Percentiles rank a stretch among this genome's conserved stretches.
Evolutionary conservation across 805 yeast genomes (phyloP).

Genomic region (Pichia rugopelliculosa): DNA sequence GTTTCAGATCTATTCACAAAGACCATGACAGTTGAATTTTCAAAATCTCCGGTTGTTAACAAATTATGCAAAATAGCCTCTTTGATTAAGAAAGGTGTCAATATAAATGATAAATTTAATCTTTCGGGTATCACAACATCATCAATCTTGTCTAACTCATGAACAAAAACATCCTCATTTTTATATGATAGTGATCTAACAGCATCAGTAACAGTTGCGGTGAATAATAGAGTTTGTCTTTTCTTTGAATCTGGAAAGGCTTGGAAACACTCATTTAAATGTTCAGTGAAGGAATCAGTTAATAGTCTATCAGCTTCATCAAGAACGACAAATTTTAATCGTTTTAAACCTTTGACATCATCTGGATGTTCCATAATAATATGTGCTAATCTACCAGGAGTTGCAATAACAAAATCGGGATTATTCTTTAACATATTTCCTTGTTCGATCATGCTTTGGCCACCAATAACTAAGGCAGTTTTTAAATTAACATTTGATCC

Average conservation of each 20-base stretch:
- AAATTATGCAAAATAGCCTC: conserved; percentile 78
- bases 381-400: conserved; percentile 95
- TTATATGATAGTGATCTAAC: conserved; percentile 72
- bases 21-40: conserved; percentile 66
- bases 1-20: conserved; percentile 88
- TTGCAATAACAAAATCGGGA: conserved; percentile 94
- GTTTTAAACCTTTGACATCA: conserved; percentile 66
- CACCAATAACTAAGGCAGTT: conserved; percentile 86
- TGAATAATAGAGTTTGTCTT: conserved; percentile 85
- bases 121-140: conserved; percentile 76
- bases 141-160: conserved; percentile 69
- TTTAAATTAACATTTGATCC: conserved; percentile 85
- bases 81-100: conserved; percentile 82
- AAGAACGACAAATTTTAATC: conserved; percentile 74
- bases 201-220: conserved; percentile 93
- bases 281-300: conserved; percentile 75
- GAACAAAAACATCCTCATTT: conserved; percentile 54
- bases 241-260: conserved; percentile 62
- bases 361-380: conserved; percentile 84
- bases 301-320: conserved; percentile 95
- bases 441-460: conserved; percentile 88
- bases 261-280: conserved; percentile 63
- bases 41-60: conserved; percentile 54
- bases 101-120: conserved; percentile 54
- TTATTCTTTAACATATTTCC: conserved; percentile 69